These are phyloP conservation scores for Garcia nutans DNA, from an alignment of 345 rosid genomes.

Conservation along the genomic window DNA sequence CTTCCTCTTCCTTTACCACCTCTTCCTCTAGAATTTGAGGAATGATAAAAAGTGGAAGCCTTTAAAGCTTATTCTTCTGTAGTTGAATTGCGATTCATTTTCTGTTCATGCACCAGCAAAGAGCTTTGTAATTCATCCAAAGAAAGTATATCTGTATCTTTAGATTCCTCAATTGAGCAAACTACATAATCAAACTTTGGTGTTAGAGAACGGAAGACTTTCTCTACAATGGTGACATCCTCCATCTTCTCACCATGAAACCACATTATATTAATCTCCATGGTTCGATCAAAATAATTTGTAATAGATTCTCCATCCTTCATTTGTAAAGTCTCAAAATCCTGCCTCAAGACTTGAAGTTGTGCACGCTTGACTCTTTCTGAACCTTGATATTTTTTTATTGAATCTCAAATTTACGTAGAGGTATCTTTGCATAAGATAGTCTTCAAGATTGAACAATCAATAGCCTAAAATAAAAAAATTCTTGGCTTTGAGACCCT, in stretches of 20 bases:
- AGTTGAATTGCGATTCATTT: too few species aligned
- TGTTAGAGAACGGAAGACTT: background rate
- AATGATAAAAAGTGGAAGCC: background rate
- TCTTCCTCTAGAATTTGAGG: background rate
- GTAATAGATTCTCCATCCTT: background rate
- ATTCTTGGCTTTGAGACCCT: slow-evolving; percentile 4
- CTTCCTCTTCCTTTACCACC: background rate
- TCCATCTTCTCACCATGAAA: slow-evolving; percentile 4
- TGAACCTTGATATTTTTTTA: background rate
- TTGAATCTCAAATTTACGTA: background rate
- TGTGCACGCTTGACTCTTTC: background rate
- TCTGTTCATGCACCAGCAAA: slow-evolving; percentile 12
- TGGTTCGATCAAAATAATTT: background rate
- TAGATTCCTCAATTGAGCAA: slow-evolving; percentile 2
- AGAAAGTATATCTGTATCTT: background rate
- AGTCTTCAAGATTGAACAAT: background rate
- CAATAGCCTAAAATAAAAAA: background rate
- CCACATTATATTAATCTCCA: background rate
- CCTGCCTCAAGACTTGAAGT: background rate
- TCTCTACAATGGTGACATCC: background rate
- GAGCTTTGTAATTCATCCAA: slow-evolving; percentile 19
- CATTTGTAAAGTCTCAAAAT: background rate
- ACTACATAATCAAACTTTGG: background rate
- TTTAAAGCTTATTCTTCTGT: background rate
- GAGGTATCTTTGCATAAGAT: background rate